Evolutionary conservation across 2,329 filamentous ascomycete species (phyloP).

Genomic region (Onygena corvina): DNA sequence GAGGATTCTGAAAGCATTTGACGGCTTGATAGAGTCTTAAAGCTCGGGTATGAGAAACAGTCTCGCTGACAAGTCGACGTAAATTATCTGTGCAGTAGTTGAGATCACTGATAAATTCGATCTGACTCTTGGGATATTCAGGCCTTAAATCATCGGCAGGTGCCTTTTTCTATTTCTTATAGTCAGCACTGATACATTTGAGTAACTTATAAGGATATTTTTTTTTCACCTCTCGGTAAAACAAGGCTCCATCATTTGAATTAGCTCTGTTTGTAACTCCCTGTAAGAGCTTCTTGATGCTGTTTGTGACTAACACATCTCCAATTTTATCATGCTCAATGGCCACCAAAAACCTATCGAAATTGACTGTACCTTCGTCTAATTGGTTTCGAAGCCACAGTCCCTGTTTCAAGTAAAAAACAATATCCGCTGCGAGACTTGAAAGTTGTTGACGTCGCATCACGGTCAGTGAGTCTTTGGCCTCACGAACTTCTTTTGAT

Average conservation of each 20-base stretch:
- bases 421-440: conserved; percentile 18
- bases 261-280: conserved; percentile 15
- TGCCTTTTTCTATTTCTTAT: conserved; percentile 8
- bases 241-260: conserved; percentile 23
- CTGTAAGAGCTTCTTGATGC: conserved; percentile 18
- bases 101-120: conserved; percentile 15
- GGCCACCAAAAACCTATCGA: conserved; percentile 22
- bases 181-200: background rate
- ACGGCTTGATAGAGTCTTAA: conserved; percentile 25
- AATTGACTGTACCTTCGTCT: conserved; percentile 18
- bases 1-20: conserved; percentile 20
- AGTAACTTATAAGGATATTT: background rate
- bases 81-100: conserved; percentile 19
- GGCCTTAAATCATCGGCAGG: conserved; percentile 9
- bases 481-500: background rate
- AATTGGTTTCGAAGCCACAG: conserved; percentile 23
- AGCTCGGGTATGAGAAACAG: conserved; percentile 24
- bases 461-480: background rate
- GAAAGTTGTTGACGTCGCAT: conserved; percentile 16
- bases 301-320: conserved; percentile 20
- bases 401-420: conserved; percentile 20
- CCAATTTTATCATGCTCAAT: conserved; percentile 23
- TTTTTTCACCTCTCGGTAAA: conserved; percentile 18
- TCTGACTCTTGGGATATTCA: conserved; percentile 11
- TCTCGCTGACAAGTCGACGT: conserved; percentile 22